Percentiles rank a stretch among this genome's conserved stretches.
Evolutionary conservation across 2,329 filamentous ascomycete genomes (phyloP).

Genomic region (Alternaria atra): DNA sequence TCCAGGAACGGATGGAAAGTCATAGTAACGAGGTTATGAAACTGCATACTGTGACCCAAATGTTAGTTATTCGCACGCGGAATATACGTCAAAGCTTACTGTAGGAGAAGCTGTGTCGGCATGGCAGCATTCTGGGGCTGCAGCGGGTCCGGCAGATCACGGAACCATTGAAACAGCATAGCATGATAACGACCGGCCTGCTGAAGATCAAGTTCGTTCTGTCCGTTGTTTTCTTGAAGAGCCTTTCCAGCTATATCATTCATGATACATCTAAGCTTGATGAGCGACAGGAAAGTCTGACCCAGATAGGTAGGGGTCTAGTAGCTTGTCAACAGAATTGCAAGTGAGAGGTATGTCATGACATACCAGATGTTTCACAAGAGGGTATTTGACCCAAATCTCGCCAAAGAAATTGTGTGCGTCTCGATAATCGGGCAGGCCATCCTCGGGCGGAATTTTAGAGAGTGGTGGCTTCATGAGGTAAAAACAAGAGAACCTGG

Average conservation of each 20-base stretch:
- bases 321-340: background rate
- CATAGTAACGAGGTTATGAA: constrained; percentile 14
- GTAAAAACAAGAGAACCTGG: constrained; percentile 10
- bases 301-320: constrained; percentile 8
- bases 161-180: constrained; percentile 10
- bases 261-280: constrained; percentile 10
- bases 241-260: constrained; percentile 12
- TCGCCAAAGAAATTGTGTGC: constrained; percentile 7
- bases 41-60: constrained; percentile 8
- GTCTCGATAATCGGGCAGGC: background rate
- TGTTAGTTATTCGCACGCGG: background rate
- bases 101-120: constrained; percentile 13
- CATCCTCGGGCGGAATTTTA: background rate
- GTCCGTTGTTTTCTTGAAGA: background rate
- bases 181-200: background rate
- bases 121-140: constrained; percentile 8
- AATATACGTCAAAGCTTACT: background rate
- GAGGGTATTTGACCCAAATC: constrained; percentile 13
- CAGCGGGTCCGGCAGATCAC: constrained; percentile 2
- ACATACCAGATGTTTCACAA: background rate
- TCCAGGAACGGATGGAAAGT: constrained; percentile 8
- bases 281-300: constrained; percentile 8
- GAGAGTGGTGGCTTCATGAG: constrained; percentile 4
- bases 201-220: constrained; percentile 1
- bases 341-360: too few species aligned